These are phyloP conservation scores for Monosporozyma unispora DNA, from an alignment of 805 yeast genomes.

Conservation along the genomic window DNA sequence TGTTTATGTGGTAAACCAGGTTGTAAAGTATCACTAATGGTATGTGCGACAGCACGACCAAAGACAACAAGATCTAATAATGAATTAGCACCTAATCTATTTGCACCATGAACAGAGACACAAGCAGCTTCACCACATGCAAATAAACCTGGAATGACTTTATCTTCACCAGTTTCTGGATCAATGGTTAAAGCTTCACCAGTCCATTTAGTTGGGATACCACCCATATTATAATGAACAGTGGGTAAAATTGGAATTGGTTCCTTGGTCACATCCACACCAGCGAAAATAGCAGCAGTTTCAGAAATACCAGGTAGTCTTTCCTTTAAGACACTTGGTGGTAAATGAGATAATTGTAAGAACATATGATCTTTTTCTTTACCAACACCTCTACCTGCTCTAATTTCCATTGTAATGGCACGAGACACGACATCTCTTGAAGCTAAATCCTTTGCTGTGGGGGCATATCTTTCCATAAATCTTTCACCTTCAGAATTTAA, in stretches of 20 bases:
- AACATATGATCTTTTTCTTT: constrained; percentile 90
- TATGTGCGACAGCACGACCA: constrained; percentile 96
- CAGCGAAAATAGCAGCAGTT: constrained; percentile 96
- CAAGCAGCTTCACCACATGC: constrained; percentile 99
- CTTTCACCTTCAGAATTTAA: constrained; percentile 97
- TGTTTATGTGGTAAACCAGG: constrained; percentile 86
- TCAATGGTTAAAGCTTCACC: constrained; percentile 87
- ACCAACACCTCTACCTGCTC: constrained; percentile 99
- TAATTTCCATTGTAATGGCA: constrained; percentile 96
- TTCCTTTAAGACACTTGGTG: constrained; percentile 83
- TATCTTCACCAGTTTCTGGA: constrained; percentile 77
- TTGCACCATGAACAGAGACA: constrained; percentile 99
- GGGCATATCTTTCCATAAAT: constrained; percentile 99
- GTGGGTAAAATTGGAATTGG: constrained; percentile 98
- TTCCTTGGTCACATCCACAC: constrained; percentile 98
- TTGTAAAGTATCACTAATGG: constrained; percentile 72
- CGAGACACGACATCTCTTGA: constrained; percentile 97
- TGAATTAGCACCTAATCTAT: constrained; percentile 98
- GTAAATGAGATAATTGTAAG: constrained; percentile 89
- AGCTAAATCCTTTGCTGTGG: constrained; percentile 96
- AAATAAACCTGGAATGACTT: constrained; percentile 81
- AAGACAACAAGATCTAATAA: constrained; percentile 92
- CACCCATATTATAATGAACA: constrained; percentile 99
- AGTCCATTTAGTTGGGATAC: constrained; percentile 95
- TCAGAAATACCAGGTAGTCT: constrained; percentile 99